These are phyloP conservation scores for Sporothrix dimorphospora DNA, from an alignment of 2,329 filamentous ascomycete genomes.

Conservation along the genomic window DNA sequence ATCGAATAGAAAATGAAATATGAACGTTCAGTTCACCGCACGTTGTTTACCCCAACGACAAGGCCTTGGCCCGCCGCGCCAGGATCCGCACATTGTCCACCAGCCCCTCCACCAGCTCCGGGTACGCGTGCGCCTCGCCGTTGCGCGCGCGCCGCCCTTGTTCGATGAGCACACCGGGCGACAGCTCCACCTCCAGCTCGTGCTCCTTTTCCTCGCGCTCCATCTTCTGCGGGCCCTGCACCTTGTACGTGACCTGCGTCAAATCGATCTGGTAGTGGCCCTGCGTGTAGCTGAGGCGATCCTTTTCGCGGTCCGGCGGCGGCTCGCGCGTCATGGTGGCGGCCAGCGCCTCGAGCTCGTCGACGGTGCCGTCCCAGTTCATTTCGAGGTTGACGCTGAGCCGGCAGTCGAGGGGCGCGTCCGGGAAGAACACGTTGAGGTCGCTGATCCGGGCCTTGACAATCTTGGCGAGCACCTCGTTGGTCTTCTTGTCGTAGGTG, in stretches of 20 bases:
- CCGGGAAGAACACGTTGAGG: slow-evolving; percentile 82
- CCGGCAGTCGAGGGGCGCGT: slow-evolving; percentile 80
- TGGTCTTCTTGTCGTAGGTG: slow-evolving; percentile 72
- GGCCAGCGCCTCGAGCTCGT: slow-evolving; percentile 53
- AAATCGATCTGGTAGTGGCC: slow-evolving; percentile 87
- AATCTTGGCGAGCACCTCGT: slow-evolving; percentile 74
- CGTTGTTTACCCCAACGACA: not conserved
- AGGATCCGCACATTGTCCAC: slow-evolving; percentile 72
- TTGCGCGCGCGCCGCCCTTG: slow-evolving; percentile 63
- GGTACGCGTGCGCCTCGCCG: slow-evolving; percentile 61
- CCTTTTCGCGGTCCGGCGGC: slow-evolving; percentile 73
- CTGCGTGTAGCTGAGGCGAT: slow-evolving; percentile 89
- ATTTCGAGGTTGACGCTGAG: slow-evolving; percentile 96
- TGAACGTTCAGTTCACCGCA: no score
- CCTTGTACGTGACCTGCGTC: slow-evolving; percentile 74
- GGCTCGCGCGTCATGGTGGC: slow-evolving; percentile 45
- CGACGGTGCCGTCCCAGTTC: slow-evolving; percentile 72
- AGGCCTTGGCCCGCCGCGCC: slow-evolving; percentile 28
- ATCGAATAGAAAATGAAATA: not conserved
- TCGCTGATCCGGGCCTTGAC: slow-evolving; percentile 89
- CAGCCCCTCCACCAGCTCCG: slow-evolving; percentile 71
- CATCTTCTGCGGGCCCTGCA: slow-evolving; percentile 42
- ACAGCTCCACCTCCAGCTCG: slow-evolving; percentile 79
- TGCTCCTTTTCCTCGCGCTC: slow-evolving; percentile 65
- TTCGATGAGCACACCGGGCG: slow-evolving; percentile 64